phyloP scores from a whole-genome alignment of 192 early-diverging fungal species.

The Coemansia sp. region DNA sequence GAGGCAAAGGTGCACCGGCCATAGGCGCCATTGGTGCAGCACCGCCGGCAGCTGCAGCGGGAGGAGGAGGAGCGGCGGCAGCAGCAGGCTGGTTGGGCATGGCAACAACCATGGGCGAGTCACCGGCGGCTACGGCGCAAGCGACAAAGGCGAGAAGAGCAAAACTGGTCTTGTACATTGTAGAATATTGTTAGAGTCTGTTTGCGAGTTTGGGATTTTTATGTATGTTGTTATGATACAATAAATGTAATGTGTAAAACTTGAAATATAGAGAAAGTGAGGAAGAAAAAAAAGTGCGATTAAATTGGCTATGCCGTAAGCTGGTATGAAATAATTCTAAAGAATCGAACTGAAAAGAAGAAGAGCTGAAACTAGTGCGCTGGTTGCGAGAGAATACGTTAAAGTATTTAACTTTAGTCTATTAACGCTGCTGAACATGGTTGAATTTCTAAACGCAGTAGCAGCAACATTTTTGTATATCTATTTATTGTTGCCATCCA shows the following conservation, averaged over 20 bases:
- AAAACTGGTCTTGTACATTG: slow-evolving; percentile 26
- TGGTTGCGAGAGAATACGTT: not conserved
- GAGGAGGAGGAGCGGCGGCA: slow-evolving; percentile 1
- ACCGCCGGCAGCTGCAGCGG: slow-evolving; percentile 5
- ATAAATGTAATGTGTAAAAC: not conserved
- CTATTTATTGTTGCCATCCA: too few species aligned
- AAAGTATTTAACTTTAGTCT: not conserved
- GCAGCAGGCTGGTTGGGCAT: slow-evolving; percentile 11
- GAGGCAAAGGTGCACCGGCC: slow-evolving; percentile 6
- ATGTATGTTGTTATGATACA: not conserved
- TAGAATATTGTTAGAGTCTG: not conserved
- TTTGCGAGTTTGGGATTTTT: not conserved
- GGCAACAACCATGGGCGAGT: slow-evolving; percentile 21
- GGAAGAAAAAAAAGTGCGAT: not conserved
- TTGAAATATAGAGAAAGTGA: not conserved
- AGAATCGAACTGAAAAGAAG: not conserved
- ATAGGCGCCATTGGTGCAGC: slow-evolving; percentile 3
- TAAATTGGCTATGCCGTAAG: too few species aligned
- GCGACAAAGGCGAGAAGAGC: slow-evolving; percentile 21
- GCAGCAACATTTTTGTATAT: too few species aligned
- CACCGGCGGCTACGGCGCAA: slow-evolving; percentile 15
- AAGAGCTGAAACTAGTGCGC: not conserved
- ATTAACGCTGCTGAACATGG: too few species aligned
- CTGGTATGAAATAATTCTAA: too few species aligned
- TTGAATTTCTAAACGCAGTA: too few species aligned